Conservation (phyloP, 2,329 filamentous ascomycete genomes). For the Periconia sp. region DNA sequence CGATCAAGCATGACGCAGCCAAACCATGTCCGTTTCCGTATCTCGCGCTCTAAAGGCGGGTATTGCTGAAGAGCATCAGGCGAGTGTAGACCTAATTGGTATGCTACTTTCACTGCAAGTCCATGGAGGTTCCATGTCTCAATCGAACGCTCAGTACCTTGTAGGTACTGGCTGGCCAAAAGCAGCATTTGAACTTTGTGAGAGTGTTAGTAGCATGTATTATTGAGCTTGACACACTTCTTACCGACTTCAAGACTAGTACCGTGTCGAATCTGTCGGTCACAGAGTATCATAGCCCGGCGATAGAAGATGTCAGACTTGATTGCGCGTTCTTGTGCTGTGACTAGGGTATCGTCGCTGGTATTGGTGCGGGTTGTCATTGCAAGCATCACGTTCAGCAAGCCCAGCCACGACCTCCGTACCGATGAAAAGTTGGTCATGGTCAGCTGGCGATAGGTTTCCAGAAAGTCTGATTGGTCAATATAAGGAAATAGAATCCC, state of each 20-base stretch:
- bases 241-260: constrained; percentile 55
- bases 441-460: constrained; percentile 42
- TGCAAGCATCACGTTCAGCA: constrained; percentile 59
- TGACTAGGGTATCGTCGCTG: constrained; percentile 32
- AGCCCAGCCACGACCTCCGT: constrained; percentile 57
- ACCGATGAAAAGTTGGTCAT: constrained; percentile 41
- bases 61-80: constrained; percentile 44
- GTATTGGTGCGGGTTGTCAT: constrained; percentile 54
- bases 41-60: constrained; percentile 53
- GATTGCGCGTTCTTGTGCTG: constrained; percentile 43
- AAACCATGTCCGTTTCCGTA: constrained; percentile 58
- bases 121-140: constrained; percentile 63
- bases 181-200: constrained; percentile 34
- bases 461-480: constrained; percentile 43
- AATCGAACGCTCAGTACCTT: constrained; percentile 60
- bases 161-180: constrained; percentile 58
- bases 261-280: constrained; percentile 48
- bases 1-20: constrained; percentile 57
- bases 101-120: constrained; percentile 57
- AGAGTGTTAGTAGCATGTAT: not conserved
- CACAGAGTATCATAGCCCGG: constrained; percentile 52
- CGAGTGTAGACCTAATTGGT: constrained; percentile 60
- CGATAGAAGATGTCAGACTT: constrained; percentile 55
- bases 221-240: constrained; percentile 5
- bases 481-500: constrained; percentile 50